A percentile compares a stretch with the other conserved stretches of the same genome.
These are phyloP conservation scores for Malus hybrid DNA, from an alignment of 331 rosid species.

Conservation along the genomic window DNA sequence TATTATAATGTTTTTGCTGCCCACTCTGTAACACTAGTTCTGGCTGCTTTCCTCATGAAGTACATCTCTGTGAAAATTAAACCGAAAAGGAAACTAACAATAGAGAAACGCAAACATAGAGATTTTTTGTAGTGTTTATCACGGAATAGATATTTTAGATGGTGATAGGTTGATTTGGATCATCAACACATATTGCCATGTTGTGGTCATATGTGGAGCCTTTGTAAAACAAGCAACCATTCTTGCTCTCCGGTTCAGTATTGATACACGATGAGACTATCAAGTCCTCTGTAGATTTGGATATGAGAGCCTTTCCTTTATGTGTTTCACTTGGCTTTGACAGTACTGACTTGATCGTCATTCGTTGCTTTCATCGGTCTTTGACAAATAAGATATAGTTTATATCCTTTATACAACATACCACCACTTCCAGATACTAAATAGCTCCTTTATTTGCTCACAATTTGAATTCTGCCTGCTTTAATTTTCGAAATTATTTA, in stretches of 20 bases:
- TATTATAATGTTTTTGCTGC: background rate
- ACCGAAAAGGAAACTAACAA: background rate
- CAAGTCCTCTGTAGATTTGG: background rate
- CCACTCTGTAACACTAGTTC: background rate
- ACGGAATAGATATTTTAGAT: background rate
- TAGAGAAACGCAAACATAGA: background rate
- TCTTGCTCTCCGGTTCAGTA: background rate
- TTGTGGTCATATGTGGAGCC: background rate
- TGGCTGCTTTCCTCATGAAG: background rate
- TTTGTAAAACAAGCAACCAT: background rate
- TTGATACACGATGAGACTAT: background rate
- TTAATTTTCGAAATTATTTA: background rate
- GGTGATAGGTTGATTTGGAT: background rate
- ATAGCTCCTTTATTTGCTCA: background rate
- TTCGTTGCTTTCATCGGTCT: background rate
- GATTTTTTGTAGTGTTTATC: background rate
- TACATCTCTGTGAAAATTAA: background rate
- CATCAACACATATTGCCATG: background rate
- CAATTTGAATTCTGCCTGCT: background rate
- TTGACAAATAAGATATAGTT: background rate
- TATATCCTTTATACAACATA: background rate
- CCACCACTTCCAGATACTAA: background rate
- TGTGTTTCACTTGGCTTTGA: background rate
- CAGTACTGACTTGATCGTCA: background rate
- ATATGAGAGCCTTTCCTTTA: background rate